Evolutionary conservation across 1,284 basidiomycete species (phyloP), one percentile per base, ranked within the genome.

Genomic region (Ganoderma sinense): DNA sequence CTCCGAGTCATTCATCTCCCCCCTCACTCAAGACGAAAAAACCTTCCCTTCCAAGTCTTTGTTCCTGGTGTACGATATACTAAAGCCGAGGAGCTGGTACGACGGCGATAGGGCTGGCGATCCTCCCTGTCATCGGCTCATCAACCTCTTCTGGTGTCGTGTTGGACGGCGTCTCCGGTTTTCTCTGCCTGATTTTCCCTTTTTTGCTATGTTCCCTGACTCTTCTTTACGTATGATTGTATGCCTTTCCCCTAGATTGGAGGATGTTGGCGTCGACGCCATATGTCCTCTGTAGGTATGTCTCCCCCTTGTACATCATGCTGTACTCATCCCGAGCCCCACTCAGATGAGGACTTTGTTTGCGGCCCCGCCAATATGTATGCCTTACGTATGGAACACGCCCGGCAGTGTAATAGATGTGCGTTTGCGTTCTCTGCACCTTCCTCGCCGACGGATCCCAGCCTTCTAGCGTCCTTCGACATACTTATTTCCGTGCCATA

Each of bases 311-410:
- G 61, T 62, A 68, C 53, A 33, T 70, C 58, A 70, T 72, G 64
- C 36, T 64, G 36, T 65, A 65, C 64, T 55, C 48, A 53, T 58
- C 65, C 29, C 31, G 56, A 36, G 56, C 33, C 7, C 56, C 10
- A 33, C 56, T 58, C 56, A 58, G 56, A 36, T 58, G 56, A 58
- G 56, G 31, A 63, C 64, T 53, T 53, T 51, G 45, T 70, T 36
- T 36, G 59, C 71, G 58, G 60, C 45, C 58, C 66, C 66, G 63
- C 26, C 23, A 62, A 65, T 73, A 68, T 73, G 71, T 73, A 69
- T 58, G 33, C 20, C 45, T 73, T 73, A 73, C 71, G 71, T 73
- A 70, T 65, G 69, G 67, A 62, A 67, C 65, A 64, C 59, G 67
- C 26, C 48, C 23, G 39, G n/a, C 29, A 63, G 67, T 73, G 65